Evolutionary conservation across 2,329 filamentous ascomycete genomes (phyloP).

Genomic region (Beauveria australis): DNA sequence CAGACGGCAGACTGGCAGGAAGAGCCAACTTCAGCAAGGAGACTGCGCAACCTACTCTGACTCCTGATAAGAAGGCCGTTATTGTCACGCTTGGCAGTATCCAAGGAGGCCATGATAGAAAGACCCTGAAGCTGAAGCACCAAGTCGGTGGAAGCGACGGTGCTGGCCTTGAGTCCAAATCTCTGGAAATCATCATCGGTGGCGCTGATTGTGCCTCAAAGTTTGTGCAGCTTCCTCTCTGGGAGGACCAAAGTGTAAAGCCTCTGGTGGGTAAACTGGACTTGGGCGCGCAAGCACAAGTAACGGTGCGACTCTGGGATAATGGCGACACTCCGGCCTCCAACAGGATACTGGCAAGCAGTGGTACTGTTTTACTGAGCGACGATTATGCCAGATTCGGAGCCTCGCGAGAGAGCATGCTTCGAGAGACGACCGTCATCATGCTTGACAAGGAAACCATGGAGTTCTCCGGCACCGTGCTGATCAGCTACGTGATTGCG

Average conservation of each 20-base stretch:
- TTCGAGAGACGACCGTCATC: conserved; percentile 24
- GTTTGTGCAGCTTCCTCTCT: conserved; percentile 17
- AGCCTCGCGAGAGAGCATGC: conserved; percentile 22
- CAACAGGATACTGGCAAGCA: conserved; percentile 16
- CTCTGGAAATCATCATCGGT: conserved; percentile 11
- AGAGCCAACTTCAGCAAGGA: background rate
- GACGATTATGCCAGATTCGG: conserved; percentile 19
- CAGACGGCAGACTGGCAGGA: background rate
- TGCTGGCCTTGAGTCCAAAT: background rate
- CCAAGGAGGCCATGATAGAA: conserved; percentile 11
- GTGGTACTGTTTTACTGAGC: conserved; percentile 21
- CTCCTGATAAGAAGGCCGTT: conserved; percentile 1
- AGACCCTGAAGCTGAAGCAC: conserved; percentile 1
- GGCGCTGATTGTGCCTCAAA: conserved; percentile 1
- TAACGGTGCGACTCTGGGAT: conserved; percentile 18
- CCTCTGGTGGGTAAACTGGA: conserved; percentile 18
- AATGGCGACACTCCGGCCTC: background rate
- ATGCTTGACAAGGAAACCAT: conserved; percentile 23
- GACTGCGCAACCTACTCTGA: background rate
- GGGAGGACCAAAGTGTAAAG: conserved; percentile 17
- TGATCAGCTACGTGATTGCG: conserved; percentile 26
- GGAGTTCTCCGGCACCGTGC: conserved; percentile 22
- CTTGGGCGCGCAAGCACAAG: conserved; percentile 6
- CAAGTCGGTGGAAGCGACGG: too few relatives aligned
- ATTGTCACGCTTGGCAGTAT: conserved; percentile 13